Evolutionary conservation across 2,329 filamentous ascomycete genomes (phyloP).

Genomic region (Fusarium clavum): DNA sequence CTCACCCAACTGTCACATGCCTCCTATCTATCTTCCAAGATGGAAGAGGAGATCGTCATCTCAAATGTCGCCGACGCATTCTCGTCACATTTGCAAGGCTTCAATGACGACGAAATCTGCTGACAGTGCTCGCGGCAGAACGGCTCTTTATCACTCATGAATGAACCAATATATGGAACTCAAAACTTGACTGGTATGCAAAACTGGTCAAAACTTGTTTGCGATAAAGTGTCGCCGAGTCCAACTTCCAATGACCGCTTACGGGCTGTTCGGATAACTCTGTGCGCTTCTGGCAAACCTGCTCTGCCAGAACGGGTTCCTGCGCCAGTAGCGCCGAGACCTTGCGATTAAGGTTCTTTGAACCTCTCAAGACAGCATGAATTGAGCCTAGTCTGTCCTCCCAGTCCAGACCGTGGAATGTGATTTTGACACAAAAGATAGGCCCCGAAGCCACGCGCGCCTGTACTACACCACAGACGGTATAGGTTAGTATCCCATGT

Average conservation of each 20-base stretch:
- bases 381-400: conserved; percentile 23
- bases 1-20: background rate
- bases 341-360: conserved; percentile 28
- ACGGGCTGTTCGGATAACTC: conserved; percentile 11
- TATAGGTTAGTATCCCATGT: conserved; percentile 13
- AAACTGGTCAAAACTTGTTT: background rate
- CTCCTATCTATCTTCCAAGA: background rate
- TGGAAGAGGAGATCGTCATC: background rate
- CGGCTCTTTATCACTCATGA: background rate
- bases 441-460: conserved; percentile 5
- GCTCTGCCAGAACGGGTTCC: conserved; percentile 23
- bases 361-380: conserved; percentile 19
- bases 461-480: conserved; percentile 8
- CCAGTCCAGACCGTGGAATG: conserved; percentile 24
- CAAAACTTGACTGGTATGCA: conserved; percentile 32
- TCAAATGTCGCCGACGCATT: background rate
- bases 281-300: conserved; percentile 1
- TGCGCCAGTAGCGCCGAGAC: conserved; percentile 32
- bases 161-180: conserved; percentile 14
- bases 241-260: conserved; percentile 1
- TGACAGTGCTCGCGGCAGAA: background rate
- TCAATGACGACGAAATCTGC: background rate
- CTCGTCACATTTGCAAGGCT: conserved; percentile 12
- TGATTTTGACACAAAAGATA: conserved; percentile 15
- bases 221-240: background rate